A percentile compares a stretch with the other conserved stretches of the same genome.
These are phyloP conservation scores for Alternaria ventricosa DNA, from an alignment of 2,329 filamentous ascomycete genomes.

Conservation along the genomic window DNA sequence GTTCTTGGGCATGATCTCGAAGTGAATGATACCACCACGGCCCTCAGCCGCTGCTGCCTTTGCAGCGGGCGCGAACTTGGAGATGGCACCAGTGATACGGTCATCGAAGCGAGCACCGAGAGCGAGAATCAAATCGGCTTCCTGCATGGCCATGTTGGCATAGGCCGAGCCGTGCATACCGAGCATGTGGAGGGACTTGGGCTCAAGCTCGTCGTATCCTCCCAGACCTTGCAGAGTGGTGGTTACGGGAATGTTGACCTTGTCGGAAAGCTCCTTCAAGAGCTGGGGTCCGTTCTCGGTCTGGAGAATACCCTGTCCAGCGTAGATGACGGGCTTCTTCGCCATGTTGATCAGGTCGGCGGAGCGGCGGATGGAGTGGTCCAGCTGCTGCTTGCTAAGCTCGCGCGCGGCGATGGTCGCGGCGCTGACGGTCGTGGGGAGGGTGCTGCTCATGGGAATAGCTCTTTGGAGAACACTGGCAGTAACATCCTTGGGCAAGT, in stretches of 20 bases:
- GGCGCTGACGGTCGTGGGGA: constrained; percentile 83
- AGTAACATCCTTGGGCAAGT: constrained; percentile 95
- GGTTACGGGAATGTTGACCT: constrained; percentile 89
- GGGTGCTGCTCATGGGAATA: constrained; percentile 76
- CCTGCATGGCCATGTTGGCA: constrained; percentile 97
- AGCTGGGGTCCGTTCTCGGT: constrained; percentile 79
- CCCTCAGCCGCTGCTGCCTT: constrained; percentile 83
- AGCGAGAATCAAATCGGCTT: constrained; percentile 93
- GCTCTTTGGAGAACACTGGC: constrained; percentile 81
- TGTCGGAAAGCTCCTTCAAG: constrained; percentile 86
- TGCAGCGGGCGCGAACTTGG: constrained; percentile 88
- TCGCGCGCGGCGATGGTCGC: constrained; percentile 83
- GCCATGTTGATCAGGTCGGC: constrained; percentile 83
- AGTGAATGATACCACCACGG: constrained; percentile 94
- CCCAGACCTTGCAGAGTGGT: constrained; percentile 95
- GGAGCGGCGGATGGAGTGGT: constrained; percentile 75
- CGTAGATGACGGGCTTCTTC: constrained; percentile 95
- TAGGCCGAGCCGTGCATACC: constrained; percentile 98
- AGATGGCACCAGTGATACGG: constrained; percentile 81
- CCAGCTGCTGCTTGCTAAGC: constrained; percentile 73
- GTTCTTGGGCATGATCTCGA: constrained; percentile 99
- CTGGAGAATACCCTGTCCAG: constrained; percentile 86
- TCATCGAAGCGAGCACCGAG: constrained; percentile 95
- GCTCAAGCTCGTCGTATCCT: constrained; percentile 88
- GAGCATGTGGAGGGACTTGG: constrained; percentile 96